phyloP scores from a whole-genome alignment of 208 protist genomes.

The Leishmania martiniquensis region DNA sequence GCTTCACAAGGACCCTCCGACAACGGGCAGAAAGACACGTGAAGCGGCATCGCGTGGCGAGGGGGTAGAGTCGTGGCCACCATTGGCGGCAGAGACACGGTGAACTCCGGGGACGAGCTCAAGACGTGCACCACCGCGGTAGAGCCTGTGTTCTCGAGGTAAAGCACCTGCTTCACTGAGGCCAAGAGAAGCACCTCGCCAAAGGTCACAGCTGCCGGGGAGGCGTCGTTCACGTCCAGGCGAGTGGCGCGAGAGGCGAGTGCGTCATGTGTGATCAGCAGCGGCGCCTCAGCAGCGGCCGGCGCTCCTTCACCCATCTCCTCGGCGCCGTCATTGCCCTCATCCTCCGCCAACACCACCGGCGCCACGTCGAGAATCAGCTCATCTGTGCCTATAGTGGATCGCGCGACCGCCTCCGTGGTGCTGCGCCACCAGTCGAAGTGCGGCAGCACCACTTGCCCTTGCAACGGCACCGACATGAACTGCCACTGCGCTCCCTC shows the following conservation, averaged over 20 bases:
- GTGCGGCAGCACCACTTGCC: slow-evolving; percentile 60
- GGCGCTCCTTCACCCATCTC: background rate
- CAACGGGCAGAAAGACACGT: slow-evolving; percentile 68
- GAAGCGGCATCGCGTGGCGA: slow-evolving; percentile 40
- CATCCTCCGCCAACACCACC: background rate
- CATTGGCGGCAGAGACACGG: slow-evolving; percentile 32
- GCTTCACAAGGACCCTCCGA: slow-evolving; percentile 54
- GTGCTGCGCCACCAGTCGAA: slow-evolving; percentile 50
- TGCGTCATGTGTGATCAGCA: slow-evolving; percentile 7
- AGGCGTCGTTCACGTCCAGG: background rate
- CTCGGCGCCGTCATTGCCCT: background rate
- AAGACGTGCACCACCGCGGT: slow-evolving; percentile 56
- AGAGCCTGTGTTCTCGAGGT: slow-evolving; percentile 85
- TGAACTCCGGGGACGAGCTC: slow-evolving; percentile 62
- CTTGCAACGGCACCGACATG: slow-evolving; percentile 57
- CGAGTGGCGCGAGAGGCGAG: slow-evolving; percentile 11
- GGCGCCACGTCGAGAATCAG: slow-evolving; percentile 6
- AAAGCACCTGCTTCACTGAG: slow-evolving; percentile 37
- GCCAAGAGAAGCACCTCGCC: slow-evolving; percentile 51
- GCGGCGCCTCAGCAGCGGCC: background rate
- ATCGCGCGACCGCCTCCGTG: background rate
- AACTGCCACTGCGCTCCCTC: slow-evolving; percentile 84
- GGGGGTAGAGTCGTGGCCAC: slow-evolving; percentile 38
- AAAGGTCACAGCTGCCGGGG: slow-evolving; percentile 13
- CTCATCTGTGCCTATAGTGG: background rate